A percentile compares a stretch with the other conserved stretches of the same genome.
These are phyloP conservation scores for Penicillium canescens DNA, from an alignment of 495 filamentous ascomycete species.

Conservation along the genomic window DNA sequence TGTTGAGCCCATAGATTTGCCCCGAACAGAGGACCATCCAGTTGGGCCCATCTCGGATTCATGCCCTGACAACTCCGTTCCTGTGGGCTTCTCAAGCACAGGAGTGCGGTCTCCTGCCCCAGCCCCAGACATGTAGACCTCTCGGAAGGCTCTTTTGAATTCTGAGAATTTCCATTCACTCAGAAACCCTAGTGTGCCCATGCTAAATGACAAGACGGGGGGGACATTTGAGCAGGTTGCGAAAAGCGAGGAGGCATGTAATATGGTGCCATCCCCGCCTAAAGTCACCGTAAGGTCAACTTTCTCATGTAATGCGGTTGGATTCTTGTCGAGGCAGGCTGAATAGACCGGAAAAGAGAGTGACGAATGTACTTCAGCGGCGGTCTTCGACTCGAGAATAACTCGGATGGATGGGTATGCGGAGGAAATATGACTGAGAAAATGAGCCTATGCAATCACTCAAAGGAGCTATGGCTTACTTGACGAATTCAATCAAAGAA, in stretches of 20 bases:
- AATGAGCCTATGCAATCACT: not conserved
- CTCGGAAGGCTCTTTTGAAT: slow-evolving; percentile 84
- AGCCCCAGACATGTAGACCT: slow-evolving; percentile 91
- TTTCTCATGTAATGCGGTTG: slow-evolving; percentile 55
- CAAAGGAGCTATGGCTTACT: slow-evolving; percentile 37
- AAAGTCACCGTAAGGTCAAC: slow-evolving; percentile 85
- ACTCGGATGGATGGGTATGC: slow-evolving; percentile 81
- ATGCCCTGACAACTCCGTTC: slow-evolving; percentile 14
- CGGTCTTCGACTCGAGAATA: slow-evolving; percentile 78
- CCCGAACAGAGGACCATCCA: slow-evolving; percentile 71
- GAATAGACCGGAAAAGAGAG: slow-evolving; percentile 79
- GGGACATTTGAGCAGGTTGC: slow-evolving; percentile 78
- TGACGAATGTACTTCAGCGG: slow-evolving; percentile 67
- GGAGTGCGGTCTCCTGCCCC: slow-evolving; percentile 50
- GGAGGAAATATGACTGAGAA: slow-evolving; percentile 64
- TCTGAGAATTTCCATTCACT: slow-evolving; percentile 96
- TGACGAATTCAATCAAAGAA: slow-evolving; percentile 76
- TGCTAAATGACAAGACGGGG: slow-evolving; percentile 92
- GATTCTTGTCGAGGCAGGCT: slow-evolving; percentile 34
- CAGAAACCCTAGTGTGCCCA: slow-evolving; percentile 93
- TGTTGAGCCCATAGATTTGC: slow-evolving; percentile 76
- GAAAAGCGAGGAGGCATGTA: slow-evolving; percentile 90
- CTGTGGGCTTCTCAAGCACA: slow-evolving; percentile 29
- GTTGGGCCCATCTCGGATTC: slow-evolving; percentile 38
- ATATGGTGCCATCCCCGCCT: slow-evolving; percentile 93